These are phyloP conservation scores for Magnusiomyces tetraspermus DNA, from an alignment of 1,139 yeast genomes.

Conservation along the genomic window DNA sequence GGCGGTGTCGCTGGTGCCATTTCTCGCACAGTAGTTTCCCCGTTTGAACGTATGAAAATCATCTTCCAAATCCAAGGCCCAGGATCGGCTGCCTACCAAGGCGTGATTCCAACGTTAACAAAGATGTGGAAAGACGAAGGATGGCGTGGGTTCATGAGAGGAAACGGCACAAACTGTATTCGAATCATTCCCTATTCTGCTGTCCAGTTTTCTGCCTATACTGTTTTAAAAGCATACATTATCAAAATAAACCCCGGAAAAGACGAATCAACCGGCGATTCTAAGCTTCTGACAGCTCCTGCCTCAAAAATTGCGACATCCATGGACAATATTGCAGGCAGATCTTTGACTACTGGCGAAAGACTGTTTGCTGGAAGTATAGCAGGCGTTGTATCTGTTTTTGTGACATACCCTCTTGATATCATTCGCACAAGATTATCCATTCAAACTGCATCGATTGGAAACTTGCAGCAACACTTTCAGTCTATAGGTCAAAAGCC, in stretches of 20 bases:
- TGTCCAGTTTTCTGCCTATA: slow-evolving; percentile 84
- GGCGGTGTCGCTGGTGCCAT: slow-evolving; percentile 90
- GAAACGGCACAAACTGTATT: slow-evolving; percentile 82
- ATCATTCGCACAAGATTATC: slow-evolving; percentile 82
- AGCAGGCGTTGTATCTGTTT: slow-evolving; percentile 75
- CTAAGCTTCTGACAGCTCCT: neutral
- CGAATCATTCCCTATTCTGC: slow-evolving; percentile 92
- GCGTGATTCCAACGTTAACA: slow-evolving; percentile 64
- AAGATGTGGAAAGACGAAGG: slow-evolving; percentile 89
- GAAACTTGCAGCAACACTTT: slow-evolving; percentile 41
- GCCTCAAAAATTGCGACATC: slow-evolving; percentile 4
- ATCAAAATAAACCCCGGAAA: neutral
- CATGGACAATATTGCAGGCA: neutral
- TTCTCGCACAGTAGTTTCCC: slow-evolving; percentile 87
- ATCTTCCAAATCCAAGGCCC: slow-evolving; percentile 83
- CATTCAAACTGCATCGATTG: slow-evolving; percentile 74
- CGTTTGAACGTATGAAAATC: slow-evolving; percentile 90
- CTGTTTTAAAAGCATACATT: slow-evolving; percentile 45
- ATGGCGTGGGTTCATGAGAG: slow-evolving; percentile 76
- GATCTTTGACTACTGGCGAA: slow-evolving; percentile 39
- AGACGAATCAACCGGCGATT: neutral
- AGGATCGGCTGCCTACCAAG: slow-evolving; percentile 48
- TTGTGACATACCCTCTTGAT: slow-evolving; percentile 86
- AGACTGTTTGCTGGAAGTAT: slow-evolving; percentile 68
- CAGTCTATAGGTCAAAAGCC: slow-evolving; percentile 30